phyloP scores from a whole-genome alignment of 768 basidiomycete genomes.

The Thelephora ganbajun region DNA sequence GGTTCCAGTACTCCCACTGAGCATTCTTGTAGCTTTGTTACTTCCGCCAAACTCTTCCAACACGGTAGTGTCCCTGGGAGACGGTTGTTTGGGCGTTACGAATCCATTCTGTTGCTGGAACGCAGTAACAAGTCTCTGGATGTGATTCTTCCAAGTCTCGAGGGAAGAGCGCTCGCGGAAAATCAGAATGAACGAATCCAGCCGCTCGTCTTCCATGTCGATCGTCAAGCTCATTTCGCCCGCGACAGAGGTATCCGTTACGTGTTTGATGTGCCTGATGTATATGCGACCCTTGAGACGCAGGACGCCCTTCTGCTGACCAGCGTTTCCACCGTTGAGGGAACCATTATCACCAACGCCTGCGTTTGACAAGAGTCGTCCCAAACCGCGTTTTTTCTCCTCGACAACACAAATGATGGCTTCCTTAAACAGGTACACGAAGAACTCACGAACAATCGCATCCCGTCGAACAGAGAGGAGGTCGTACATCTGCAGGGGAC shows the following conservation, averaged over 20 bases:
- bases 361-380: slow-evolving; percentile 56
- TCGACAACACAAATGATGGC: slow-evolving; percentile 97
- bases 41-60: slow-evolving; percentile 67
- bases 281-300: slow-evolving; percentile 93
- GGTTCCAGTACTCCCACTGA: slow-evolving; percentile 66
- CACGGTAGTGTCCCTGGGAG: slow-evolving; percentile 10
- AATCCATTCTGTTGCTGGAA: slow-evolving; percentile 44
- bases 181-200: slow-evolving; percentile 91
- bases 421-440: slow-evolving; percentile 93
- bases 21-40: slow-evolving; percentile 63
- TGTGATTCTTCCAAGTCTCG: slow-evolving; percentile 78
- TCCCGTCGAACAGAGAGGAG: slow-evolving; percentile 82
- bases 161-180: slow-evolving; percentile 85
- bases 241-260: slow-evolving; percentile 63
- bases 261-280: slow-evolving; percentile 84
- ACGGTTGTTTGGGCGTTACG: slow-evolving; percentile 20
- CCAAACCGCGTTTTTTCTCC: slow-evolving; percentile 78
- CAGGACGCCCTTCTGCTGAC: slow-evolving; percentile 36
- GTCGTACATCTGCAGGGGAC: slow-evolving; percentile 85
- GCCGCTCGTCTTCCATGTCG: slow-evolving; percentile 89
- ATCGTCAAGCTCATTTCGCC: slow-evolving; percentile 91
- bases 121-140: slow-evolving; percentile 61
- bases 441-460: slow-evolving; percentile 82
- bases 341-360: slow-evolving; percentile 23
- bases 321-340: slow-evolving; percentile 12